A percentile compares a stretch with the other conserved stretches of the same genome.
Conservation (phyloP, 2,329 filamentous ascomycete genomes). For the Fusarium burgessii region DNA sequence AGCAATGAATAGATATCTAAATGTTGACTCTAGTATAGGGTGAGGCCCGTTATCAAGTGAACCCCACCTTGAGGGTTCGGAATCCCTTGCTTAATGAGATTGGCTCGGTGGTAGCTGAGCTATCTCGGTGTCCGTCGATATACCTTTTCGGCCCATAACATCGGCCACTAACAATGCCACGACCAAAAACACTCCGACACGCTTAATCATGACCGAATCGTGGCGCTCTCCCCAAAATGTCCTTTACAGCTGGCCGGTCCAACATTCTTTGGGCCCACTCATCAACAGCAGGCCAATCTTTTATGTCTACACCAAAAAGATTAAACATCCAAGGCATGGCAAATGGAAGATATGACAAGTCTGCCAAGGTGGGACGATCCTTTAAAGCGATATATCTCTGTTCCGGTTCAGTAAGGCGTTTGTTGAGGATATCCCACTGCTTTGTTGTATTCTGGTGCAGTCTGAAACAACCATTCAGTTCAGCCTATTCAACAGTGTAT, state of each 20-base stretch:
- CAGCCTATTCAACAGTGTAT: too few species aligned
- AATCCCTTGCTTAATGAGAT: neutral
- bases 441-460: neutral
- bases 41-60: fast-evolving
- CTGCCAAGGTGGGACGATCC: neutral
- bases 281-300: neutral
- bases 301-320: neutral
- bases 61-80: neutral
- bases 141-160: neutral
- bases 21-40: neutral
- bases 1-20: neutral
- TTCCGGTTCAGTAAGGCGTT: neutral
- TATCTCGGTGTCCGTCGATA: neutral
- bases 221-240: neutral
- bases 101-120: too few species aligned
- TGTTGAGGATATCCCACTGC: neutral
- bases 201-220: neutral
- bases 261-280: neutral
- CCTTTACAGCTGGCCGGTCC: neutral
- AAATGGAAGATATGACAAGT: neutral
- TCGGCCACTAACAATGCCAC: neutral
- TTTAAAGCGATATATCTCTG: neutral
- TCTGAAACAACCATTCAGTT: neutral
- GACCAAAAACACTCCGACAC: neutral
- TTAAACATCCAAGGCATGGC: neutral